Evolutionary conservation across 768 basidiomycete genomes (phyloP).

Genomic region (Pluteus cervinus): DNA sequence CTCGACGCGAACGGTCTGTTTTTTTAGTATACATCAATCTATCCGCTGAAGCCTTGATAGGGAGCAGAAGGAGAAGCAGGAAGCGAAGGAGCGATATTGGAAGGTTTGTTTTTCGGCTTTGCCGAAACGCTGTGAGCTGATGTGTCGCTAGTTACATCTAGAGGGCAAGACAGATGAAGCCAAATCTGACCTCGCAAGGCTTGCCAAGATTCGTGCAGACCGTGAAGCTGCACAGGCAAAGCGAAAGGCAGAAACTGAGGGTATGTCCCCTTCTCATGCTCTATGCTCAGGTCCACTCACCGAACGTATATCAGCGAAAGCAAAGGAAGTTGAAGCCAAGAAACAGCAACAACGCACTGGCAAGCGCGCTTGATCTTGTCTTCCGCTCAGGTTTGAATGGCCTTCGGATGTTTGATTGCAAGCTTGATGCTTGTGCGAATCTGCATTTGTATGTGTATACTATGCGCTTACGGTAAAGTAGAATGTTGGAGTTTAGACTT

Average conservation of each 20-base stretch:
- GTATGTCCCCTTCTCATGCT: conserved; percentile 32
- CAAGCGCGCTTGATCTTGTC: no score
- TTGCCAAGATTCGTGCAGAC: conserved; percentile 81
- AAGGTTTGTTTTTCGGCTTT: conserved; percentile 43
- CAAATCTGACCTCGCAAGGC: conserved; percentile 79
- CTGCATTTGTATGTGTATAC: no score
- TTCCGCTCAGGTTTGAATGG: no score
- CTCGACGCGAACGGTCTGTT: conserved; percentile 59
- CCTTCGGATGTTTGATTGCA: no score
- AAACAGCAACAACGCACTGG: no score
- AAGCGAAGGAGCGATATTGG: conserved; percentile 83
- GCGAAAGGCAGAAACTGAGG: conserved; percentile 84
- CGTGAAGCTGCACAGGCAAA: conserved; percentile 85
- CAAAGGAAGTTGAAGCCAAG: conserved; percentile 58
- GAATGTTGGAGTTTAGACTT: no score
- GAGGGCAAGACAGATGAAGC: conserved; percentile 90
- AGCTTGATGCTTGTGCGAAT: no score
- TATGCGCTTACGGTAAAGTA: no score
- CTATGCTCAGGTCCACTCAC: not conserved
- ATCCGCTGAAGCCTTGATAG: conserved; percentile 30
- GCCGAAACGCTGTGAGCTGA: not conserved
- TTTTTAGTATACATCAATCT: conserved; percentile 1
- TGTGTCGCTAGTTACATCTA: conserved; percentile 47
- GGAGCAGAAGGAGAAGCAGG: conserved; percentile 89
- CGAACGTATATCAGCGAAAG: conserved; percentile 42